Conservation (phyloP, 108 stramenopile species). For the Bacterosira constricta region DNA sequence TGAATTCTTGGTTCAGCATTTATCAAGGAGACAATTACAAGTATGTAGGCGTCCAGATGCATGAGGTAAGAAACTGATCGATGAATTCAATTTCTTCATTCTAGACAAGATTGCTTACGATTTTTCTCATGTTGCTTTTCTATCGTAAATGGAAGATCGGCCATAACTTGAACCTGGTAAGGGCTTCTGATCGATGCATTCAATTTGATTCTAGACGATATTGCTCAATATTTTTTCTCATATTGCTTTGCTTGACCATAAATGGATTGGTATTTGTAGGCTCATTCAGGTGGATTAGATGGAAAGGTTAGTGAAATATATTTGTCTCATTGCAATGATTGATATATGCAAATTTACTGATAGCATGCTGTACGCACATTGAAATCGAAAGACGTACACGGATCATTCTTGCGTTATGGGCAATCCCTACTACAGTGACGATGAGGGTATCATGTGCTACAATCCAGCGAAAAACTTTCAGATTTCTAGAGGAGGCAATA, state of each 20-base stretch:
- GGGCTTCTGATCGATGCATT: not conserved
- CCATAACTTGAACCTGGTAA: conserved; percentile 27
- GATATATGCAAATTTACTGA: no score
- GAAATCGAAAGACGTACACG: conserved; percentile 10
- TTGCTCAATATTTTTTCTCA: not conserved
- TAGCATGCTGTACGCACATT: no score
- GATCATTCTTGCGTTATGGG: conserved; percentile 33
- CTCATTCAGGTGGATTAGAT: conserved; percentile 21
- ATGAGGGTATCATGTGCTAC: conserved; percentile 29
- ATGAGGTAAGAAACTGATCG: conserved; percentile 22
- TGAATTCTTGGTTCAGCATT: conserved; percentile 32
- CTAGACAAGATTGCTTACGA: no score
- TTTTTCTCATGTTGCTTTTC: no score
- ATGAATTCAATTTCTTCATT: no score
- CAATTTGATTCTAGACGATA: not conserved
- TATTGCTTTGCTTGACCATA: not conserved
- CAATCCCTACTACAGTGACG: conserved; percentile 17
- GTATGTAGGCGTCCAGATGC: conserved; percentile 13
- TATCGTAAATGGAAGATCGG: no score
- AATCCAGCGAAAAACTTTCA: conserved; percentile 45
- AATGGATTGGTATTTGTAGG: no score
- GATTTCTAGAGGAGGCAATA: conserved; percentile 6
- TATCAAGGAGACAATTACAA: conserved; percentile 25
- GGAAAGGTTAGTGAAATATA: no score
- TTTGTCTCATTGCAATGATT: no score